These are phyloP conservation scores for Antarctomyces pellizariae DNA, from an alignment of 495 filamentous ascomycete genomes.

Conservation along the genomic window DNA sequence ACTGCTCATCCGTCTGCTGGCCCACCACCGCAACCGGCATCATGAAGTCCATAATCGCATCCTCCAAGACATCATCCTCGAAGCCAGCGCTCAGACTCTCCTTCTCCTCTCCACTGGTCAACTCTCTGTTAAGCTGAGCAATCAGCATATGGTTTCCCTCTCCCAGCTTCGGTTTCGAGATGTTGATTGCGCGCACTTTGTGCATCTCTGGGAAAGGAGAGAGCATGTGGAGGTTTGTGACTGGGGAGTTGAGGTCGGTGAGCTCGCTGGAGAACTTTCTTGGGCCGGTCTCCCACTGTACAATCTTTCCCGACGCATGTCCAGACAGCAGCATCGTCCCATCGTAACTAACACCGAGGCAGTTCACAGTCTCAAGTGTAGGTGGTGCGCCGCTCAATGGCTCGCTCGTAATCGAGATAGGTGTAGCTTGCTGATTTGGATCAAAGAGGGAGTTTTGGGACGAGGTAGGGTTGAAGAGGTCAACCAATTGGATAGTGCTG, in stretches of 20 bases:
- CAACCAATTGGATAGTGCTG: slow-evolving; percentile 56
- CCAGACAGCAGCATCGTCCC: slow-evolving; percentile 59
- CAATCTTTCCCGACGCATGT: slow-evolving; percentile 58
- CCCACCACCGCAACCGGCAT: slow-evolving; percentile 11
- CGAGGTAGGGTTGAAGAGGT: slow-evolving; percentile 36
- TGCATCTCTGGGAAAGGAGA: slow-evolving; percentile 28
- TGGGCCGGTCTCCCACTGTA: slow-evolving; percentile 53
- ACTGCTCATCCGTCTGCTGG: slow-evolving; percentile 19
- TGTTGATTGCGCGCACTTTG: slow-evolving; percentile 28
- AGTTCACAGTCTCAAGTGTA: slow-evolving; percentile 35
- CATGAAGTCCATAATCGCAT: slow-evolving; percentile 17
- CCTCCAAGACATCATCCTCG: slow-evolving; percentile 13
- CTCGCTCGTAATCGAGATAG: slow-evolving; percentile 29
- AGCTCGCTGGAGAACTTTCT: slow-evolving; percentile 35
- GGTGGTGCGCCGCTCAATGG: slow-evolving; percentile 37
- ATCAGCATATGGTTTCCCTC: slow-evolving; percentile 42
- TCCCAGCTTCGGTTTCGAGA: slow-evolving; percentile 49
- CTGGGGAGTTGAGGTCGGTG: slow-evolving; percentile 45
- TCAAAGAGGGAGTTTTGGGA: slow-evolving; percentile 29
- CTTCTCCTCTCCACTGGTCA: slow-evolving; percentile 4
- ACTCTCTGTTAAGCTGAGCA: slow-evolving; percentile 27
- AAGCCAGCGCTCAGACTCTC: slow-evolving; percentile 5
- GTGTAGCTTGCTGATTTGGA: slow-evolving; percentile 25
- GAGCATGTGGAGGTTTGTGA: slow-evolving; percentile 55
- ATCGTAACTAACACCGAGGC: slow-evolving; percentile 52